Base-by-base conservation (phyloP, 2,329 filamentous ascomycete genomes). In the Sporothrix humicola region DNA sequence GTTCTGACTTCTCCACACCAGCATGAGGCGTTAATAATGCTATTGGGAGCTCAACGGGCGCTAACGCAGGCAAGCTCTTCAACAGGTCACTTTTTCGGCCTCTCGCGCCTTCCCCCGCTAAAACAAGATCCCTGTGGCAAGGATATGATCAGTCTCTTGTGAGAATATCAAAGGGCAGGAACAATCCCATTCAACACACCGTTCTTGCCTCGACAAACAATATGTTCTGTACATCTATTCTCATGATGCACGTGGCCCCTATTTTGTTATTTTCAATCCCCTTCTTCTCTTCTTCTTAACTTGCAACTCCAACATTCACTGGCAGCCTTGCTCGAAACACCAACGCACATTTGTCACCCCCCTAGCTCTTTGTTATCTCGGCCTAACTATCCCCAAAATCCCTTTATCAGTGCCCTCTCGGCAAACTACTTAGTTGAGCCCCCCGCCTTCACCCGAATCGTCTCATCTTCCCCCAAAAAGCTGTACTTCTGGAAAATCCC, bases 331-430 rank as follows among this genome's bases (percentile, higher is more conserved):
- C 20, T 20, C 20, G 52, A 56, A 12, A 20, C 23, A 5, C 52
- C 20, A 56, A 26, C 61, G 23, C 50, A 20, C 50, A 9, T 50
- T 54, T n/a, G 50, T 7, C 50, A 65, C 61, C n/a, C 42, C 59
- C 65, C 68, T 37, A 31, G 26, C 54, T 71, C 48, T 59, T 71
- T 48, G 31, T 50, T 71, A 71, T 71, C 54, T 59, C 37, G 31
- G 7, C 31, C 31, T 37, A 20, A 71, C 42, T 7, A 23, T 10
- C 61, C 58, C 20, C 15, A 12, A 44, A 12, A 10, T 8, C 31
- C 54, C 54, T 71, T 50, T 50, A 61, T 71, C 56, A 56, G 46
- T 48, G 15, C n/a, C 12, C 20, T n/a, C 9, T 58, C 42, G 20
- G 37, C 63, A 52, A 66, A 15, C 61, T 9, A 46, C 10, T 37